A percentile compares a stretch with the other conserved stretches of the same genome.
Evolutionary conservation across 2,329 filamentous ascomycete species (phyloP).

Genomic region (Ceratocystis smalleyi): DNA sequence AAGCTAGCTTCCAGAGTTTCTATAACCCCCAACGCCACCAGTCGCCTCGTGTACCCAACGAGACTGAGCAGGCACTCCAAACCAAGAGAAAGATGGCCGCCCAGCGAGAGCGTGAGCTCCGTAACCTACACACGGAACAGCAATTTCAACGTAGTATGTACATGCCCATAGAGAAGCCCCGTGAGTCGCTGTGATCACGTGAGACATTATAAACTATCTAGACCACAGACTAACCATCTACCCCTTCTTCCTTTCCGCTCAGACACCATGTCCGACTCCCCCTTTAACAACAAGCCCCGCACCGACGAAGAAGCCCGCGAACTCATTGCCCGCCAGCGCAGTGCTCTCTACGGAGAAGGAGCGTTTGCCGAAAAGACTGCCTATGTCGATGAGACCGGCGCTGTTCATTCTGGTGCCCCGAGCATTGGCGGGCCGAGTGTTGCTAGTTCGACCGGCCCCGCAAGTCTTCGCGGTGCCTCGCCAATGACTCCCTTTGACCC

Average conservation of each 20-base stretch:
- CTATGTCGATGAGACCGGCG: slow-evolving; percentile 53
- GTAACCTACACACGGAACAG: slow-evolving; percentile 99
- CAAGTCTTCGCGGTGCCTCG: slow-evolving; percentile 58
- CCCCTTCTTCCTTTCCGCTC: slow-evolving; percentile 18
- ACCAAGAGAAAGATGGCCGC: slow-evolving; percentile 98
- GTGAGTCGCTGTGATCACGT: neutral
- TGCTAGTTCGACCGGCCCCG: slow-evolving; percentile 33
- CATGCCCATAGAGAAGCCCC: neutral
- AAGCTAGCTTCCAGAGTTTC: slow-evolving; percentile 58
- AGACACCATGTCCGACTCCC: slow-evolving; percentile 36
- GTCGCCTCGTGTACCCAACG: slow-evolving; percentile 63
- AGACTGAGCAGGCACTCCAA: slow-evolving; percentile 98
- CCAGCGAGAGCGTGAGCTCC: slow-evolving; percentile 95
- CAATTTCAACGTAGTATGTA: slow-evolving; percentile 98
- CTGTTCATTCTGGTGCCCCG: slow-evolving; percentile 49
- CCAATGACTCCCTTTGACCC: slow-evolving; percentile 54
- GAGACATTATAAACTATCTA: no score
- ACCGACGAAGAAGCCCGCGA: slow-evolving; percentile 93
- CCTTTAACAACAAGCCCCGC: slow-evolving; percentile 52
- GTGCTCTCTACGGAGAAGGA: slow-evolving; percentile 73
- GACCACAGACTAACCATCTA: neutral
- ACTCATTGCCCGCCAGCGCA: slow-evolving; percentile 88
- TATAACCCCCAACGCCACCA: slow-evolving; percentile 84
- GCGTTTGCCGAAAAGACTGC: slow-evolving; percentile 50
- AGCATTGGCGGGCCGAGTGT: slow-evolving; percentile 39